Percentiles rank a stretch among this genome's conserved stretches.
Conservation (phyloP, 371 early-diverging fungal species). For the Thermomucor indicae-seudaticae region DNA sequence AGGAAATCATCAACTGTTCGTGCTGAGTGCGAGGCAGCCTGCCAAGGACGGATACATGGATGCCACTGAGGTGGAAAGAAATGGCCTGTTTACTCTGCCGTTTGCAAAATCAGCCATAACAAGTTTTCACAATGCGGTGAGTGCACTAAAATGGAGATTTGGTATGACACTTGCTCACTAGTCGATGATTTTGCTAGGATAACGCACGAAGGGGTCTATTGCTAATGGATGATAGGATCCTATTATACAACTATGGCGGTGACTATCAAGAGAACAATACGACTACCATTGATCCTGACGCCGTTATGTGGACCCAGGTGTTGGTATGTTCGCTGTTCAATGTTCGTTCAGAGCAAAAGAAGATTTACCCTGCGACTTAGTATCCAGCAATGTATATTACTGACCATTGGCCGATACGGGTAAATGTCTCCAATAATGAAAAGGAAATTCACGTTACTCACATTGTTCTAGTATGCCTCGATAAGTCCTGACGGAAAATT, state of each 20-base stretch:
- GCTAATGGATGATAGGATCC: conserved; percentile 68
- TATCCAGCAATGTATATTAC: conserved; percentile 75
- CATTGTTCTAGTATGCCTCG: conserved; percentile 50
- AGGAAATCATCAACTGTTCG: conserved; percentile 65
- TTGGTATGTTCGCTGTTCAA: conserved; percentile 39
- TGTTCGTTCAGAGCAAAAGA: background rate
- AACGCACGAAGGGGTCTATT: conserved; percentile 64
- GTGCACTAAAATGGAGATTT: conserved; percentile 1
- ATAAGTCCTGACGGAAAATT: conserved; percentile 66
- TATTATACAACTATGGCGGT: conserved; percentile 65
- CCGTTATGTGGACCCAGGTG: conserved; percentile 74
- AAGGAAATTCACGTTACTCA: background rate
- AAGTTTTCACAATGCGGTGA: conserved; percentile 54
- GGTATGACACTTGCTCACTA: background rate
- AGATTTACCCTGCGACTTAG: conserved; percentile 17
- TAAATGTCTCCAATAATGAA: conserved; percentile 15
- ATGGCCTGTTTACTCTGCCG: conserved; percentile 55
- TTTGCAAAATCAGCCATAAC: conserved; percentile 68
- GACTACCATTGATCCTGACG: conserved; percentile 69
- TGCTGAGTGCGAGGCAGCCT: conserved; percentile 21
- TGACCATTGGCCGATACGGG: conserved; percentile 82
- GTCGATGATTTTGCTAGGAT: conserved; percentile 38
- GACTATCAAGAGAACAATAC: conserved; percentile 63
- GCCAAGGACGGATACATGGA: background rate
- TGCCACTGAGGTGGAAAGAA: background rate